Evolutionary conservation across 495 filamentous ascomycete genomes (phyloP).

Genomic region (Xylaria sp.): DNA sequence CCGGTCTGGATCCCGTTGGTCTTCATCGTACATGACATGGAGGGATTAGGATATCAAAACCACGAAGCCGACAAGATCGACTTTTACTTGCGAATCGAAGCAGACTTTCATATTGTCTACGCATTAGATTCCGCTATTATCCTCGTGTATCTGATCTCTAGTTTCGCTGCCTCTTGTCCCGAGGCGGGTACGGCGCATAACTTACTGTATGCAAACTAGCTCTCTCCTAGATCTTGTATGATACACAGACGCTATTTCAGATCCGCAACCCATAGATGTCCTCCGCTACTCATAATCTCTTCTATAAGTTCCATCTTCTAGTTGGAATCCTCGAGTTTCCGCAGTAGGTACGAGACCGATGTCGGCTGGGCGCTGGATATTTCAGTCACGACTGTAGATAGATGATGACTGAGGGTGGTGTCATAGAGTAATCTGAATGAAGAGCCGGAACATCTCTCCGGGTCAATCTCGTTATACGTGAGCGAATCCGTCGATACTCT

Average conservation of each 20-base stretch:
- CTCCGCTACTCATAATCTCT: constrained; percentile 10
- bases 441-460: constrained; percentile 58
- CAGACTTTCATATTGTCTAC: background rate
- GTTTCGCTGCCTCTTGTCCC: background rate
- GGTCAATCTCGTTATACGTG: constrained; percentile 89
- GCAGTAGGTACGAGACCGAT: constrained; percentile 68
- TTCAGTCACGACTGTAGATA: constrained; percentile 90
- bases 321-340: constrained; percentile 58
- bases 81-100: constrained; percentile 18
- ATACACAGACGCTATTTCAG: constrained; percentile 24
- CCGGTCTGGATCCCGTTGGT: background rate
- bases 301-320: constrained; percentile 36
- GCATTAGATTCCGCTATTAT: constrained; percentile 11
- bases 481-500: constrained; percentile 89
- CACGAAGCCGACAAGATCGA: constrained; percentile 1
- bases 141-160: background rate
- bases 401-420: constrained; percentile 87
- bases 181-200: constrained; percentile 1
- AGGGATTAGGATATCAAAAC: constrained; percentile 12
- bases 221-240: constrained; percentile 24
- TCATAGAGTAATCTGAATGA: constrained; percentile 90
- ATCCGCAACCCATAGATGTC: constrained; percentile 20
- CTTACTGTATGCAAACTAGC: constrained; percentile 19
- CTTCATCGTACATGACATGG: constrained; percentile 35
- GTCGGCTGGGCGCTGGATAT: constrained; percentile 86